These are phyloP conservation scores for Xanthoconium separans DNA, from an alignment of 1,284 basidiomycete species.

Conservation along the genomic window DNA sequence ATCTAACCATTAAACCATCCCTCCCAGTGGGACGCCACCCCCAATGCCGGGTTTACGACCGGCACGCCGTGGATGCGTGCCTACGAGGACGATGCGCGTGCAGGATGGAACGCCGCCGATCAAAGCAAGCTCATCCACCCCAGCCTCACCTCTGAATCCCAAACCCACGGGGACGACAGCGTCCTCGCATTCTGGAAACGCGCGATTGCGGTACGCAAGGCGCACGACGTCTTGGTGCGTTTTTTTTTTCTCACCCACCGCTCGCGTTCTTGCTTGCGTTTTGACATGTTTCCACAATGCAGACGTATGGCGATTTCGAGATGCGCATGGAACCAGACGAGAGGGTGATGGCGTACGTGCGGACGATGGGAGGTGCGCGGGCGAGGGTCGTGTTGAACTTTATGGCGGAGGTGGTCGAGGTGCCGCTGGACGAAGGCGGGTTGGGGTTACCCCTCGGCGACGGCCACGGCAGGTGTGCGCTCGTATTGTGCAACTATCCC, in stretches of 20 bases:
- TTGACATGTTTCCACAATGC: neutral
- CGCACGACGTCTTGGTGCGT: slow-evolving; percentile 51
- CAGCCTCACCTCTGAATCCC: neutral
- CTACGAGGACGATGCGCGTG: slow-evolving; percentile 58
- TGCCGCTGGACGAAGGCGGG: slow-evolving; percentile 12
- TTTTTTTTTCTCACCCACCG: too few species aligned
- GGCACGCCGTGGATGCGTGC: slow-evolving; percentile 76
- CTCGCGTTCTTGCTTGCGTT: too few species aligned
- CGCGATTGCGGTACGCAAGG: slow-evolving; percentile 53
- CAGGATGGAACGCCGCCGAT: slow-evolving; percentile 56
- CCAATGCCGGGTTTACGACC: slow-evolving; percentile 64
- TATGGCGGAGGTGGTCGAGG: slow-evolving; percentile 32
- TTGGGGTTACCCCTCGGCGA: neutral
- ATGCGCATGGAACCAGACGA: slow-evolving; percentile 46
- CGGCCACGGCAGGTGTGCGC: neutral
- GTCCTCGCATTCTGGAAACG: slow-evolving; percentile 62
- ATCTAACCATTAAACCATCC: neutral
- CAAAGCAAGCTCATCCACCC: too few species aligned
- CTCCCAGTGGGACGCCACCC: slow-evolving; percentile 43
- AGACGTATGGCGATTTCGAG: slow-evolving; percentile 51
- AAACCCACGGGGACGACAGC: slow-evolving; percentile 33
- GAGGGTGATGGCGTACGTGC: slow-evolving; percentile 57
- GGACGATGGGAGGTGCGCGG: slow-evolving; percentile 38
- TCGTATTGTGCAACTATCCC: slow-evolving; percentile 34
- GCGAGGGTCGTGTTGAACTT: slow-evolving; percentile 57